A percentile compares a stretch with the other conserved stretches of the same genome.
These are phyloP conservation scores for Dipteronia sinensis DNA, from an alignment of 345 rosid genomes.

Conservation along the genomic window DNA sequence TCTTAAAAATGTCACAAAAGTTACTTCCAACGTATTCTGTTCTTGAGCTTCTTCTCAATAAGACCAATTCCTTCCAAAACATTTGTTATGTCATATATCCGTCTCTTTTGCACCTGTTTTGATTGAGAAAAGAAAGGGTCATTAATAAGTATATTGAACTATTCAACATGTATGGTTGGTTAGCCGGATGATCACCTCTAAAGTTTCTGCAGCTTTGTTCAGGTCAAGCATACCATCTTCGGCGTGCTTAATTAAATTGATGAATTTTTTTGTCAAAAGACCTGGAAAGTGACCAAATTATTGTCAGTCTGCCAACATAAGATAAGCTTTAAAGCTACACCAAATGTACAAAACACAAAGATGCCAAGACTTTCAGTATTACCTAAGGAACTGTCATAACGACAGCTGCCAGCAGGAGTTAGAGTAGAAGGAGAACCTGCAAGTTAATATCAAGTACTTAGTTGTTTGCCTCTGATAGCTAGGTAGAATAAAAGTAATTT, in stretches of 20 bases:
- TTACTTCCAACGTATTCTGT: slow-evolving; percentile 96
- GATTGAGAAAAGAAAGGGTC: slow-evolving; percentile 14
- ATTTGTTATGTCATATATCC: slow-evolving; percentile 98
- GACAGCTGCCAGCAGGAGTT: slow-evolving; percentile 86
- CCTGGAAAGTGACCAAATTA: slow-evolving; percentile 50
- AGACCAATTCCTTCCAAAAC: slow-evolving; percentile 99
- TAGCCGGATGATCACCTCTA: slow-evolving; percentile 57
- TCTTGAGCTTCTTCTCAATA: slow-evolving; percentile 92
- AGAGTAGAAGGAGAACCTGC: slow-evolving; percentile 77
- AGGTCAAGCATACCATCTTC: slow-evolving; percentile 92
- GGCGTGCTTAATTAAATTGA: slow-evolving; percentile 74
- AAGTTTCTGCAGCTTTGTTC: slow-evolving; percentile 87
- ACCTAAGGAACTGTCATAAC: slow-evolving; percentile 98
- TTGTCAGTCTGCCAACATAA: not conserved
- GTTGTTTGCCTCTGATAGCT: slow-evolving; percentile 12
- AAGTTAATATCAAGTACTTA: slow-evolving; percentile 30
- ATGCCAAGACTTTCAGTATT: slow-evolving; percentile 21
- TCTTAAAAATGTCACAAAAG: slow-evolving; percentile 23
- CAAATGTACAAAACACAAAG: slow-evolving; percentile 1
- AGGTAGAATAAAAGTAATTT: not conserved
- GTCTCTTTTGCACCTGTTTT: slow-evolving; percentile 83
- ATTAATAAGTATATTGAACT: slow-evolving; percentile 1
- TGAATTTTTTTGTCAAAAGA: slow-evolving; percentile 86
- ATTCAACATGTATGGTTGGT: slow-evolving; percentile 8
- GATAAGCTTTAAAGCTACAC: slow-evolving; percentile 13